Percentiles rank a stretch among this genome's conserved stretches.
Conservation (phyloP, 176 grass and related monocot species). For the Typha latifolia region DNA sequence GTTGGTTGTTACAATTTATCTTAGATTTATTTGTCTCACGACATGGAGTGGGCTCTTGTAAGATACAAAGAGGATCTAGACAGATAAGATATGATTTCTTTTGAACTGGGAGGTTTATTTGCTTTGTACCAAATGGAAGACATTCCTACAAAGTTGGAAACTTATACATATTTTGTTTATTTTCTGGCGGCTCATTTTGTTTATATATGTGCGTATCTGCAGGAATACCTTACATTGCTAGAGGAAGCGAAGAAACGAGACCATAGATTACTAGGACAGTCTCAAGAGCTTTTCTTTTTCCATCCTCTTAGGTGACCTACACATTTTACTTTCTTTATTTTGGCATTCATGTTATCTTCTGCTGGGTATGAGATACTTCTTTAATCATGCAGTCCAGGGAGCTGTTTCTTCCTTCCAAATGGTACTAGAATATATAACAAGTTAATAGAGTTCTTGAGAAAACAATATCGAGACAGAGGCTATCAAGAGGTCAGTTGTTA, state of each 20-base stretch:
- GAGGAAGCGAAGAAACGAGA: conserved; percentile 98
- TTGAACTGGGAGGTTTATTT: too few species aligned
- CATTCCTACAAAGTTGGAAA: background rate
- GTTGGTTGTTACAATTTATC: too few species aligned
- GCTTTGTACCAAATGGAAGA: too few species aligned
- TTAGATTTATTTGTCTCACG: too few species aligned
- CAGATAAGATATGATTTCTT: too few species aligned
- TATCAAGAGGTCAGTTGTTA: conserved; percentile 73
- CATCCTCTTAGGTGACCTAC: conserved; percentile 79
- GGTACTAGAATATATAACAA: conserved; percentile 93
- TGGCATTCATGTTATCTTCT: conserved; percentile 6
- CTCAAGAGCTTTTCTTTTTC: conserved; percentile 99
- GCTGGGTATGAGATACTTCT: conserved; percentile 12
- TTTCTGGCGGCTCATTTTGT: background rate
- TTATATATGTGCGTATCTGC: conserved; percentile 13
- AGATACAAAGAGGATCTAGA: too few species aligned
- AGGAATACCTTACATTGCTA: conserved; percentile 81
- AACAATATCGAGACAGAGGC: conserved; percentile 74
- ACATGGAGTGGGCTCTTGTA: too few species aligned
- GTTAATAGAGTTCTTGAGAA: conserved; percentile 80
- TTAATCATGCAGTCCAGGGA: conserved; percentile 68
- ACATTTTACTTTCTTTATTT: conserved; percentile 8
- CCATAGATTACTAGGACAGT: conserved; percentile 74
- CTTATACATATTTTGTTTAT: conserved; percentile 8
- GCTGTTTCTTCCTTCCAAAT: conserved; percentile 95